Evolutionary conservation across 2,329 filamentous ascomycete genomes (phyloP).

Genomic region (Ophiostoma populinum): DNA sequence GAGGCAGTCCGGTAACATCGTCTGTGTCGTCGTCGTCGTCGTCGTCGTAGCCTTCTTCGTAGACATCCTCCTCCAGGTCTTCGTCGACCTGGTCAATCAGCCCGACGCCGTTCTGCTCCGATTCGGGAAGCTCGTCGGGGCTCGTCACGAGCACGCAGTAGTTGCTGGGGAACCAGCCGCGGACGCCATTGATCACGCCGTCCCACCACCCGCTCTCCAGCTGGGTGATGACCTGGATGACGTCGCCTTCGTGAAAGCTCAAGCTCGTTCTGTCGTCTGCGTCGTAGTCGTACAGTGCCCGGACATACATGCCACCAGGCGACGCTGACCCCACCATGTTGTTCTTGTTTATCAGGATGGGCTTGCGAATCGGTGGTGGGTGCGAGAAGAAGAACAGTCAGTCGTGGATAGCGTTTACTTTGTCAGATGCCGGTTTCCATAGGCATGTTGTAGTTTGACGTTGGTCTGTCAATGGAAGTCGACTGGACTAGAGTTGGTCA

Average conservation of each 20-base stretch:
- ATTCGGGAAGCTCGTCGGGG: slow-evolving; percentile 53
- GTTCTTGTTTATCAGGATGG: slow-evolving; percentile 31
- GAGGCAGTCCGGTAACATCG: slow-evolving; percentile 34
- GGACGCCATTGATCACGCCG: slow-evolving; percentile 87
- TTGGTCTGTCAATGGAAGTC: no score
- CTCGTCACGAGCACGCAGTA: slow-evolving; percentile 80
- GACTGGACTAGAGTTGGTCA: no score
- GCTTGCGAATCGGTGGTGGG: no score
- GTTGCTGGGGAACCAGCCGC: slow-evolving; percentile 98
- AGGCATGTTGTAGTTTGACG: no score
- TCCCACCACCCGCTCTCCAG: slow-evolving; percentile 99
- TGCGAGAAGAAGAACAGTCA: background rate
- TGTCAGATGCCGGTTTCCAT: no score
- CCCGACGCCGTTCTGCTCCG: slow-evolving; percentile 34
- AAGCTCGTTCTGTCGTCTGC: slow-evolving; percentile 92
- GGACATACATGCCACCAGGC: slow-evolving; percentile 67
- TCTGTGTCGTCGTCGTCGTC: slow-evolving; percentile 38
- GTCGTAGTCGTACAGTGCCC: slow-evolving; percentile 93
- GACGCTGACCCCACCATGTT: slow-evolving; percentile 37
- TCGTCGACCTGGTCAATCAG: slow-evolving; percentile 39
- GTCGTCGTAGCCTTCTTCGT: slow-evolving; percentile 50
- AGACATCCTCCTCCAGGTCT: slow-evolving; percentile 49
- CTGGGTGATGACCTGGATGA: slow-evolving; percentile 97
- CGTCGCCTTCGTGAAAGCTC: slow-evolving; percentile 90
- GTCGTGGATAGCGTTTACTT: no score